phyloP scores from a whole-genome alignment of 768 basidiomycete species.

The Pleurotus pulmonarius region DNA sequence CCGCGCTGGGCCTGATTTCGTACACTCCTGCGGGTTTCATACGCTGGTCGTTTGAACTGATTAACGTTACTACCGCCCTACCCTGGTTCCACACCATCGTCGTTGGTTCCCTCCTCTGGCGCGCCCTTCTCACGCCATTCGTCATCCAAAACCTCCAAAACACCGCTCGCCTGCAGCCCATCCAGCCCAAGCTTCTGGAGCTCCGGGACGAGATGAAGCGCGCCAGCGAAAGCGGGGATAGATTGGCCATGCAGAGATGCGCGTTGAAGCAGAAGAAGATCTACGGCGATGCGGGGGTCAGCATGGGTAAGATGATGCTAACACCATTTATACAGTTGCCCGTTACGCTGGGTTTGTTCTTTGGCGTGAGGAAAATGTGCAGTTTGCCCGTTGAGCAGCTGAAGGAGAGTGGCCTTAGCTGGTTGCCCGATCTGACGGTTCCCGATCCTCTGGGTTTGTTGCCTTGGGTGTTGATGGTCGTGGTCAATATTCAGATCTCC shows the following conservation, averaged over 20 bases:
- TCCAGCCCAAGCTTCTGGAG: constrained; percentile 48
- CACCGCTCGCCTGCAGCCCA: constrained; percentile 54
- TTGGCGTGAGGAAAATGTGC: constrained; percentile 72
- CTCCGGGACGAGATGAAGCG: constrained; percentile 42
- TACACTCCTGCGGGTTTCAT: constrained; percentile 67
- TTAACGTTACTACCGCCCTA: constrained; percentile 66
- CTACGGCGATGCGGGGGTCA: constrained; percentile 64
- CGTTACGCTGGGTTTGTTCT: constrained; percentile 79
- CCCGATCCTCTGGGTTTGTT: constrained; percentile 76
- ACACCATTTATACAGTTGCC: constrained; percentile 64
- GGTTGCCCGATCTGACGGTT: constrained; percentile 73
- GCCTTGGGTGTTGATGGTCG: constrained; percentile 53
- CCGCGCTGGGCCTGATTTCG: constrained; percentile 56
- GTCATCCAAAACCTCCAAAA: constrained; percentile 53
- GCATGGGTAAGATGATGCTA: constrained; percentile 49
- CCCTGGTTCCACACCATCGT: constrained; percentile 88
- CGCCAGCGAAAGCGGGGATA: constrained; percentile 29
- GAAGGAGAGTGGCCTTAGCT: constrained; percentile 67
- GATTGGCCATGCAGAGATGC: constrained; percentile 48
- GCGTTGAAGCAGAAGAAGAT: constrained; percentile 51
- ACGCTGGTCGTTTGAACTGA: constrained; percentile 58
- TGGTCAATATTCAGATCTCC: constrained; percentile 66
- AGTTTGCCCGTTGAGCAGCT: constrained; percentile 71
- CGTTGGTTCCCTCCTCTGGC: constrained; percentile 57
- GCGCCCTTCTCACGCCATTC: constrained; percentile 57